Base-by-base conservation (phyloP, 75 land plant species). In the Pinus taeda region DNA sequence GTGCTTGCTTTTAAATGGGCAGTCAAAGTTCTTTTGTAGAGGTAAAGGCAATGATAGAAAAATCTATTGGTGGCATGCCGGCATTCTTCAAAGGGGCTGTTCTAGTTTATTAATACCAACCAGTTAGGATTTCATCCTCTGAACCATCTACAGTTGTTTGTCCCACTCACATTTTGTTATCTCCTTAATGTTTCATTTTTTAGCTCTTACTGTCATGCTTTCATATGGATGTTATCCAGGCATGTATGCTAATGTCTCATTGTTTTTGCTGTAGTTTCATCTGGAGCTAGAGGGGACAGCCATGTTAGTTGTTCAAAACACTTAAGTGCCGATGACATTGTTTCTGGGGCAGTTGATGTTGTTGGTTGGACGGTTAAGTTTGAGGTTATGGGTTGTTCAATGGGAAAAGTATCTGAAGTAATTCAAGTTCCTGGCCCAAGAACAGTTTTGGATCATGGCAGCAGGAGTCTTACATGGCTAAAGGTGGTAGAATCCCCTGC, bases 381-480 rank as follows among this genome's bases (percentile, higher is more conserved):
- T 66, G 70, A 66, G 70, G 37, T 66, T 66, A 66, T 33, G 45
- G 70, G 70, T 33, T 45, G 70, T 37, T 37, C 70, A 66, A 15
- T 26, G 70, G 70, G 45, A 66, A 66, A 66, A 36, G 70, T 66
- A 17, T 66, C 70, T 1, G 70, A 66, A 37, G 29, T 66, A 18
- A 66, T 66, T 36, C 70, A 66, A 66, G 42, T 66, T 36, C n/a
- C 70, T 37, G 70, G 45, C 7, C 70, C 70, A n/a, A 4, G 15
- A 66, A 37, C 70, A 66, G 45, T 37, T 66, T 66, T 39, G 18
- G 30, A 66, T 66, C 45, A 15, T 33, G 39, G 2, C 18, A 36
- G 39, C 20, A 66, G 7, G 8, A 66, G 3, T 36, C 70, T 66
- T 66, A 66, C 70, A 66, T 66, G 70, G 70, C 45, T 66, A 39